Evolutionary conservation across 1,284 basidiomycete species (phyloP), one percentile per base, ranked within the genome.

Genomic region (Erythrobasidium hasegawianum): DNA sequence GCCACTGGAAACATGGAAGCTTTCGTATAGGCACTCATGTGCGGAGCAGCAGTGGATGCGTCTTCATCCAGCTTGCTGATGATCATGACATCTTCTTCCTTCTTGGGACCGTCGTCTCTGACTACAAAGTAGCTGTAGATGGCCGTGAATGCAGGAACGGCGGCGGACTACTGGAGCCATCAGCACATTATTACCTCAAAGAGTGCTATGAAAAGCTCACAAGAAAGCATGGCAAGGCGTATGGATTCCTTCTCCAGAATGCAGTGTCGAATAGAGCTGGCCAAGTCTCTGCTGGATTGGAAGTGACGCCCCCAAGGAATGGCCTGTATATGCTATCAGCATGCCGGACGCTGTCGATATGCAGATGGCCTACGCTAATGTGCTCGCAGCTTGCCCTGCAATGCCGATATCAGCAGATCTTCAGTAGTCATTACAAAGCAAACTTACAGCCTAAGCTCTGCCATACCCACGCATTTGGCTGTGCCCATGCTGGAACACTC

Each of bases 151-250:
- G 27, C 52, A 7, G 27, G 27, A 5, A 16, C 16, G 16, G 27
- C 52, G 16, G 27, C 20, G 20, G 22, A 20, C 16, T 27, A 54
- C 16, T 4, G 3, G 52, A 54, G 9, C 22, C 5, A 8, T 54
- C 16, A 54, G 27, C n/a, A n/a, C n/a, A n/a, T n/a, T n/a, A n/a
- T n/a, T n/a, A n/a, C n/a, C n/a, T n/a, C n/a, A n/a, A n/a, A n/a
- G n/a, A n/a, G n/a, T n/a, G n/a, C n/a, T n/a, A 58, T 41, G 38
- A 43, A 20, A 43, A 20, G 40, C 59, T 18, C 26, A 60, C 59
- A 8, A 53, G 43, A 7, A 60, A 29, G 2, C 59, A 45, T 16
- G 59, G 29, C 10, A 60, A 27, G 2, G 59, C 59, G 27, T 60
- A 60, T 0, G 59, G 59, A 20, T 60, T 52, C 10, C 11, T 1